Percentiles rank a stretch among this genome's conserved stretches.
Evolutionary conservation across 2,329 filamentous ascomycete genomes (phyloP).

Genomic region (Purpureocillium takamizusanense): DNA sequence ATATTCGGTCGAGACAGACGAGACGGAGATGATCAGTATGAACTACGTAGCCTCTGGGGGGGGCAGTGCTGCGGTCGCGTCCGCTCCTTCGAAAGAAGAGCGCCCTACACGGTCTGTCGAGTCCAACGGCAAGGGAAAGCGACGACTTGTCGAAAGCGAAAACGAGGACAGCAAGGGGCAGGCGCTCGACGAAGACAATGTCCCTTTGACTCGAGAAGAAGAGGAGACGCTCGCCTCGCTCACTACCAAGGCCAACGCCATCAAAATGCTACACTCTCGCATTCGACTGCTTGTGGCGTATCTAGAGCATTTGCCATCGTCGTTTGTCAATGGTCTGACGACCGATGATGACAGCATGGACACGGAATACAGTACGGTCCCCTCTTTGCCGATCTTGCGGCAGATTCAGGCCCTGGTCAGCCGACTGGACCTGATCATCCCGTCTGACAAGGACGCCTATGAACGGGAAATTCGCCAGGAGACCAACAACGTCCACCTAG

Average conservation of each 20-base stretch:
- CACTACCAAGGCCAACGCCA: slow-evolving; percentile 82
- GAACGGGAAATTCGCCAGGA: slow-evolving; percentile 65
- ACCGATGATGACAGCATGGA: slow-evolving; percentile 25
- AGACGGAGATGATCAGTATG: slow-evolving; percentile 96
- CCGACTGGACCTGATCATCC: slow-evolving; percentile 72
- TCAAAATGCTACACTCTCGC: slow-evolving; percentile 82
- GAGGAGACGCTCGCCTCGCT: slow-evolving; percentile 57
- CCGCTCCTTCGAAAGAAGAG: slow-evolving; percentile 30
- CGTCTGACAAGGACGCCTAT: slow-evolving; percentile 57
- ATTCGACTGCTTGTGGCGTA: slow-evolving; percentile 69
- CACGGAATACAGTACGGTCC: slow-evolving; percentile 28
- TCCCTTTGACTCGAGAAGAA: slow-evolving; percentile 46
- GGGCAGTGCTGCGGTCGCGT: slow-evolving; percentile 67
- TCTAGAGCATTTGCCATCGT: slow-evolving; percentile 61
- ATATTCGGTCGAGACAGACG: slow-evolving; percentile 85
- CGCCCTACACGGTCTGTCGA: slow-evolving; percentile 32
- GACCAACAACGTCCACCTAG: slow-evolving; percentile 73
- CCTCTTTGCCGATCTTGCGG: slow-evolving; percentile 68
- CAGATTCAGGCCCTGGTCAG: slow-evolving; percentile 80
- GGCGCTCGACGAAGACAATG: slow-evolving; percentile 25
- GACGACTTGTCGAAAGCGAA: slow-evolving; percentile 25
- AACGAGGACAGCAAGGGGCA: slow-evolving; percentile 16
- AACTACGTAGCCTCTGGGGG: slow-evolving; percentile 84
- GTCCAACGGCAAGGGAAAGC: slow-evolving; percentile 44
- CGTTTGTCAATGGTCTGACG: slow-evolving; percentile 46